Evolutionary conservation across 495 filamentous ascomycete genomes (phyloP), one percentile per base, ranked within the genome.

Genomic region (Aspergillus incahuasiensis): DNA sequence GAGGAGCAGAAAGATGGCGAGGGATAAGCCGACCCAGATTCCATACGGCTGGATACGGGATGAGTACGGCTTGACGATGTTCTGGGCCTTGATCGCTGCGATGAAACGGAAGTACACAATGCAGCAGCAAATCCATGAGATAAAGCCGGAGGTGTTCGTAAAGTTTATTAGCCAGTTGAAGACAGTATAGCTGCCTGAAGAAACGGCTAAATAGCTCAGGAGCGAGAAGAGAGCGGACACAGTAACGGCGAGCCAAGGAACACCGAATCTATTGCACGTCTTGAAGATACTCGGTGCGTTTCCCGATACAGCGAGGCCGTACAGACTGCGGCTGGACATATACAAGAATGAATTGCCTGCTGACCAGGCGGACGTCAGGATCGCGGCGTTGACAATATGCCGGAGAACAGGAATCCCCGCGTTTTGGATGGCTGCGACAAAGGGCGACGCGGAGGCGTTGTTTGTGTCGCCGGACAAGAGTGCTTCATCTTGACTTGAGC

Each of bases 331-430:
- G 0, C 84, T 87, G n/a, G 86, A 88, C 30, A 86, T 89, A 72
- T 90, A 92, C 51, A 91, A 76, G 76, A 88, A 90, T 2, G 87
- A 85, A 65, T 95, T 95, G 22, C 83, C 88, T 1, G 85, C 79
- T 4, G 86, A 89, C 65, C 82, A 81, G 12, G 85, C 86, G 0
- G 84, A 85, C 34, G 80, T 89, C 43, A 91, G 70, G 40, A 91
- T 83, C 11, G 86, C 82, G 11, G 83, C 89, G 71, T 92, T 95
- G 74, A 95, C 85, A 57, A 92, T 86, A 59, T 82, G 79, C 30
- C 82, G 83, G 7, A 92, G 77, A 9, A 79, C 79, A 16, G 76
- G 75, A 54, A 95, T 86, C 12, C 82, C 77, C 3, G 87, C 86
- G 28, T 81, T 77, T 60, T 73, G 65, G 54, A 86, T 82, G 5